phyloP scores from a whole-genome alignment of 345 rosid genomes.

The Murraya paniculata region DNA sequence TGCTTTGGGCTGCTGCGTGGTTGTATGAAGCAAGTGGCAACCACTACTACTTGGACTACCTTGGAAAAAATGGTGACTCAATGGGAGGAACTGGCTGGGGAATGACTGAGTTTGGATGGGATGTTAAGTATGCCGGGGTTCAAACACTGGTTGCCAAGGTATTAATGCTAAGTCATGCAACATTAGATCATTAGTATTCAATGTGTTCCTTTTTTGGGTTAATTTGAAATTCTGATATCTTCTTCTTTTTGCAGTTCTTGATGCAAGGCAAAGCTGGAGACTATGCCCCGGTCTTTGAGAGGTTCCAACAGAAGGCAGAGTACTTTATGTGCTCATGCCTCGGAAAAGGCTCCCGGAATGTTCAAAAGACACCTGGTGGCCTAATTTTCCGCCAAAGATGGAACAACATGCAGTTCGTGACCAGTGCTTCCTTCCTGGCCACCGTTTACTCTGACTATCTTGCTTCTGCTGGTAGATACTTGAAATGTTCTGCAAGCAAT shows the following conservation, averaged over 20 bases:
- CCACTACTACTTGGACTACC: conserved; percentile 71
- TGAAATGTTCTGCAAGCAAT: conserved; percentile 59
- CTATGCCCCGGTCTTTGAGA: conserved; percentile 62
- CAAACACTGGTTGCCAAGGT: conserved; percentile 97
- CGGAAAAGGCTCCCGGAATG: conserved; percentile 58
- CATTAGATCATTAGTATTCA: neutral
- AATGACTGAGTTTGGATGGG: conserved; percentile 98
- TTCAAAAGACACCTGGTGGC: conserved; percentile 92
- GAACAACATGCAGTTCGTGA: conserved; percentile 98
- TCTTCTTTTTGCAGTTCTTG: conserved; percentile 48
- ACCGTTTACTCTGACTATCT: conserved; percentile 86
- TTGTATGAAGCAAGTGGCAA: conserved; percentile 79
- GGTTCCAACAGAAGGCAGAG: conserved; percentile 82
- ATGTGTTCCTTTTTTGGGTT: neutral
- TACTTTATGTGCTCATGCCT: conserved; percentile 84
- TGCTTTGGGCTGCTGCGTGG: conserved; percentile 99
- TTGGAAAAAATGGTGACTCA: conserved; percentile 74
- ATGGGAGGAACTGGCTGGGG: conserved; percentile 94
- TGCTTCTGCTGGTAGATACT: conserved; percentile 54
- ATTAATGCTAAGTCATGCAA: neutral
- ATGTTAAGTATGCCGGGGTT: conserved; percentile 94
- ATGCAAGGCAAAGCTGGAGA: conserved; percentile 87
- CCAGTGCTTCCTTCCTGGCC: conserved; percentile 75
- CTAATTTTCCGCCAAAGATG: conserved; percentile 84
- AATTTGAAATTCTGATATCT: neutral